These are phyloP conservation scores for Quillaja saponaria DNA, from an alignment of 306 rosid species.

Conservation along the genomic window DNA sequence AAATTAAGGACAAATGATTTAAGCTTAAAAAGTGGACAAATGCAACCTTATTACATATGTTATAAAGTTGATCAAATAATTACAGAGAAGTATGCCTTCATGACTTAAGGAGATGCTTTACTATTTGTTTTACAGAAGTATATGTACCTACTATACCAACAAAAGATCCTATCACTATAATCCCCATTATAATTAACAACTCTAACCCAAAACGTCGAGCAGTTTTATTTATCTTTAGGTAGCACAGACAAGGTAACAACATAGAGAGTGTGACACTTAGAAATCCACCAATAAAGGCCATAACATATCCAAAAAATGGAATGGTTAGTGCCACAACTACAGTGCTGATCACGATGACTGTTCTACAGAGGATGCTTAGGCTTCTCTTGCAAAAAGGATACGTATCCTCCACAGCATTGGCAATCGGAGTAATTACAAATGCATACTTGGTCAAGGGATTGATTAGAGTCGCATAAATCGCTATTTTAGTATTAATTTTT, in stretches of 20 bases:
- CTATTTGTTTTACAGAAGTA: slow-evolving; percentile 45
- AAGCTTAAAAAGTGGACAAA: too few relatives aligned
- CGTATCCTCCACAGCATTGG: slow-evolving; percentile 52
- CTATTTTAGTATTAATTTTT: slow-evolving; percentile 50
- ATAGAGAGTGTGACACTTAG: slow-evolving; percentile 42
- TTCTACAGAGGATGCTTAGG: slow-evolving; percentile 48
- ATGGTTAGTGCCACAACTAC: slow-evolving; percentile 49
- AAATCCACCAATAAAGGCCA: slow-evolving; percentile 69
- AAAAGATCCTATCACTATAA: slow-evolving; percentile 45
- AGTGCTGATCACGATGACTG: slow-evolving; percentile 47
- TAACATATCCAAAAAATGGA: slow-evolving; percentile 64
- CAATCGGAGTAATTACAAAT: slow-evolving; percentile 54
- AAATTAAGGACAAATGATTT: too few relatives aligned
- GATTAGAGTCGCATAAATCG: slow-evolving; percentile 61
- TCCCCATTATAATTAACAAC: slow-evolving; percentile 36
- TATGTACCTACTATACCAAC: slow-evolving; percentile 54
- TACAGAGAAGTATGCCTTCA: not conserved
- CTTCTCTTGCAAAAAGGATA: slow-evolving; percentile 17
- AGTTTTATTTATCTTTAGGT: slow-evolving; percentile 60
- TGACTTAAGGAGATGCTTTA: slow-evolving; percentile 30
- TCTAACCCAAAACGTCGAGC: slow-evolving; percentile 50
- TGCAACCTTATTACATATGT: too few relatives aligned
- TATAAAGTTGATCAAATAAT: not conserved
- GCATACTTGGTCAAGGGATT: slow-evolving; percentile 72
- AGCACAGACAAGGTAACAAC: slow-evolving; percentile 61